phyloP scores from a whole-genome alignment of 768 basidiomycete genomes.

The Pleurotus citrinopileatus region DNA sequence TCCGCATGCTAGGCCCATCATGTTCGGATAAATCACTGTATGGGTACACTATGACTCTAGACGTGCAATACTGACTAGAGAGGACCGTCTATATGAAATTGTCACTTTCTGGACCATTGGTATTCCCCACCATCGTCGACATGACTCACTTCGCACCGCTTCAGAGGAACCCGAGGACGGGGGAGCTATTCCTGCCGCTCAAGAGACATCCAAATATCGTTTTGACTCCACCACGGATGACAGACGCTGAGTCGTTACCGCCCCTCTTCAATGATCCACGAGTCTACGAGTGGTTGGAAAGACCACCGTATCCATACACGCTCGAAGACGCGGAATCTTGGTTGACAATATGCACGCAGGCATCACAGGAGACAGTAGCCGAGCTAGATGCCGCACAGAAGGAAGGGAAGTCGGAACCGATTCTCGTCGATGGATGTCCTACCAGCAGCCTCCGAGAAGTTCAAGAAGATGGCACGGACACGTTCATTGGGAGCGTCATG shows the following conservation, averaged over 20 bases:
- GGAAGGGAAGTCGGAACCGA: constrained; percentile 14
- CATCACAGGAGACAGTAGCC: constrained; percentile 13
- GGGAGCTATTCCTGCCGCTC: constrained; percentile 52
- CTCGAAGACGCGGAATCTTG: constrained; percentile 19
- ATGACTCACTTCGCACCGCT: constrained; percentile 4
- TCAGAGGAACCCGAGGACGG: constrained; percentile 29
- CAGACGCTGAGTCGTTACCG: constrained; percentile 28
- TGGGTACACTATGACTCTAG: too few relatives aligned
- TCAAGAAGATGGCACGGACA: constrained; percentile 23
- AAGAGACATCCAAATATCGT: constrained; percentile 41
- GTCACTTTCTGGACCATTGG: too few relatives aligned
- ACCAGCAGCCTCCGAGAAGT: constrained; percentile 43
- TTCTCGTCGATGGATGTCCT: constrained; percentile 32
- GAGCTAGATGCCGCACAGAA: constrained; percentile 21
- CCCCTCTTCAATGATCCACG: constrained; percentile 33
- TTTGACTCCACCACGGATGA: constrained; percentile 45
- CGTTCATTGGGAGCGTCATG: constrained; percentile 29
- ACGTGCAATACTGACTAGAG: too few relatives aligned
- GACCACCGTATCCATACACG: constrained; percentile 27
- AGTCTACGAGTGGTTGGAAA: constrained; percentile 35
- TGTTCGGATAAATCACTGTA: too few relatives aligned
- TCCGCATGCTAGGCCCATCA: too few relatives aligned
- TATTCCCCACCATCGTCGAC: background rate
- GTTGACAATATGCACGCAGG: constrained; percentile 9
- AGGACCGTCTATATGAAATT: too few relatives aligned